Percentiles rank a stretch among this genome's conserved stretches.
Evolutionary conservation across 2,329 filamentous ascomycete genomes (phyloP).

Genomic region (Penicillium sp.): DNA sequence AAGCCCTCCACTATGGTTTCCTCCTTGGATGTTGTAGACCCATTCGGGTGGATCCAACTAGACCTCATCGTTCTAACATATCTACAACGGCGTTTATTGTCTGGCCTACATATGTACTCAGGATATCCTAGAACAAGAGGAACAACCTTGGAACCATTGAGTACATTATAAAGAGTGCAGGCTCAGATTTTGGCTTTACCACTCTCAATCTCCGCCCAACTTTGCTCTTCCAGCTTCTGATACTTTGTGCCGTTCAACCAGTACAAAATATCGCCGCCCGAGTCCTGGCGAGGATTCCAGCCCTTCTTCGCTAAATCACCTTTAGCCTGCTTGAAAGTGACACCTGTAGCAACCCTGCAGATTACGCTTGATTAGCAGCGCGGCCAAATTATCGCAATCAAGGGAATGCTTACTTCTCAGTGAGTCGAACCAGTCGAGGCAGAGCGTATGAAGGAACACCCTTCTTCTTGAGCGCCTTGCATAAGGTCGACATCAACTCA

Average conservation of each 20-base stretch:
- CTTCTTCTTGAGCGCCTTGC: constrained; percentile 34
- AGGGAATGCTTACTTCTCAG: constrained; percentile 34
- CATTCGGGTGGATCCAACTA: too few species aligned
- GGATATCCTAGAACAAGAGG: not conserved
- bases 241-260: constrained; percentile 39
- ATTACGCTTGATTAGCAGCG: not conserved
- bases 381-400: not conserved
- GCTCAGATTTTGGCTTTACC: constrained; percentile 38
- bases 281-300: constrained; percentile 32
- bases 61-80: too few species aligned
- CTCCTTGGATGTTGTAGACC: too few species aligned
- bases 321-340: constrained; percentile 46
- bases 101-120: too few species aligned
- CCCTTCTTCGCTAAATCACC: constrained; percentile 36
- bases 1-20: too few species aligned
- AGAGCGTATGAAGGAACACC: constrained; percentile 42
- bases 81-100: too few species aligned
- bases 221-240: constrained; percentile 30
- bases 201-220: constrained; percentile 37
- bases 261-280: constrained; percentile 34
- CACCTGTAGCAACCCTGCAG: constrained; percentile 37
- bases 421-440: constrained; percentile 42
- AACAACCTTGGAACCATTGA: too few species aligned
- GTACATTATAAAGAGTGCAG: not conserved
- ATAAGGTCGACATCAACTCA: constrained; percentile 34